Percentiles rank a stretch among this genome's conserved stretches.
Conservation (phyloP, 257 asterid genomes). For the Solanum lycopersicoides region DNA sequence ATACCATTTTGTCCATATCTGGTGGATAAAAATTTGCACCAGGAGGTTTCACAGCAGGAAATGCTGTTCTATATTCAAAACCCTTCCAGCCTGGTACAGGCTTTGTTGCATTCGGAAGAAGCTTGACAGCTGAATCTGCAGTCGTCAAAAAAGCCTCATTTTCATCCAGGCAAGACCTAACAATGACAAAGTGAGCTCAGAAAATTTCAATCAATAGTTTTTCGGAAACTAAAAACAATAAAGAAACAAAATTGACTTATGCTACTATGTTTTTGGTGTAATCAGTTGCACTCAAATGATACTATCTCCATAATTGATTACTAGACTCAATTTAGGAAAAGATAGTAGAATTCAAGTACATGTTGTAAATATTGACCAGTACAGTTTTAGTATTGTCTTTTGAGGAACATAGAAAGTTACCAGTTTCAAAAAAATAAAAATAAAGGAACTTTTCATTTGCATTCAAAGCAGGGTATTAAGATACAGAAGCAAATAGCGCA, state of each 20-base stretch:
- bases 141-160: conserved; percentile 85
- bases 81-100: conserved; percentile 81
- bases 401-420: background rate
- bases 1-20: conserved; percentile 92
- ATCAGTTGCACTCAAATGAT: background rate
- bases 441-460: background rate
- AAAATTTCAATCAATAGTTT: background rate
- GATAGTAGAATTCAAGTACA: background rate
- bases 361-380: background rate
- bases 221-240: too few relatives aligned
- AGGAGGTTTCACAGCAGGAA: conserved; percentile 68
- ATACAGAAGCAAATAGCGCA: background rate
- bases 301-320: background rate
- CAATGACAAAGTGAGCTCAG: background rate
- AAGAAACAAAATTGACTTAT: background rate
- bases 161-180: conserved; percentile 90
- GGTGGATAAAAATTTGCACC: conserved; percentile 96
- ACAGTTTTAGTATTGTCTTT: too few relatives aligned
- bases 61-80: conserved; percentile 62
- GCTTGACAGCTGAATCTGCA: conserved; percentile 82
- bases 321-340: background rate
- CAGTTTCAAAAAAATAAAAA: background rate
- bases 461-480: background rate
- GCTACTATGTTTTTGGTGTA: background rate
- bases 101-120: conserved; percentile 66